phyloP scores from a whole-genome alignment of 2,329 filamentous ascomycete genomes.

The Neonectria punicea region DNA sequence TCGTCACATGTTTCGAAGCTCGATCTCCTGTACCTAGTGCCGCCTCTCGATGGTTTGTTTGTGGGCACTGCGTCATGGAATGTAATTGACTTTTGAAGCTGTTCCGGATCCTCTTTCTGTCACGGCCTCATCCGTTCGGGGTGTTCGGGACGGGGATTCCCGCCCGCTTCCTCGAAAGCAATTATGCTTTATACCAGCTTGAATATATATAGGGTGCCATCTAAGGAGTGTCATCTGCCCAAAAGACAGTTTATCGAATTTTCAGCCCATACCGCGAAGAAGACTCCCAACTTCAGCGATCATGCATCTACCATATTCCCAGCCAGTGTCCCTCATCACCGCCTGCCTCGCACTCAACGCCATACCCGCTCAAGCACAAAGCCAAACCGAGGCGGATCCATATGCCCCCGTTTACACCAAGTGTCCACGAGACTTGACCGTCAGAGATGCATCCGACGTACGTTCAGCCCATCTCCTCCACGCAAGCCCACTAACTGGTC shows the following conservation, averaged over 20 bases:
- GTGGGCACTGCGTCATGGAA: neutral
- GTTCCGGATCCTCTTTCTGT: neutral
- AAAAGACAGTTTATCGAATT: neutral
- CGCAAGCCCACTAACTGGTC: rapidly evolving
- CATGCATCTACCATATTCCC: neutral
- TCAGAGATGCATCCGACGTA: slow-evolving; percentile 26
- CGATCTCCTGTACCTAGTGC: neutral
- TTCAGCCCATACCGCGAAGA: neutral
- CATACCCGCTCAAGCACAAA: neutral
- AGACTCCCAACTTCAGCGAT: neutral
- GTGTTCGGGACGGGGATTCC: neutral
- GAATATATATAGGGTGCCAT: neutral
- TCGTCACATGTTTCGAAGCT: neutral
- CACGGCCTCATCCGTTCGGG: neutral
- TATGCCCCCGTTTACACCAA: slow-evolving; percentile 29
- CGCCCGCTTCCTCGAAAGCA: neutral
- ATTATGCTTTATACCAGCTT: neutral
- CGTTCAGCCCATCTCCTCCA: rapidly evolving
- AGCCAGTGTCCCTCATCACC: neutral
- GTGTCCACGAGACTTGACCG: slow-evolving; percentile 24
- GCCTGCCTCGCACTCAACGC: neutral
- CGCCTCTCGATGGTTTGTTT: neutral
- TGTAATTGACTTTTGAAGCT: neutral
- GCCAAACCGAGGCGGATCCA: slow-evolving; percentile 10
- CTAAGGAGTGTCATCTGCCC: neutral